Conservation (phyloP, 306 rosid species). For the Quillaja saponaria region DNA sequence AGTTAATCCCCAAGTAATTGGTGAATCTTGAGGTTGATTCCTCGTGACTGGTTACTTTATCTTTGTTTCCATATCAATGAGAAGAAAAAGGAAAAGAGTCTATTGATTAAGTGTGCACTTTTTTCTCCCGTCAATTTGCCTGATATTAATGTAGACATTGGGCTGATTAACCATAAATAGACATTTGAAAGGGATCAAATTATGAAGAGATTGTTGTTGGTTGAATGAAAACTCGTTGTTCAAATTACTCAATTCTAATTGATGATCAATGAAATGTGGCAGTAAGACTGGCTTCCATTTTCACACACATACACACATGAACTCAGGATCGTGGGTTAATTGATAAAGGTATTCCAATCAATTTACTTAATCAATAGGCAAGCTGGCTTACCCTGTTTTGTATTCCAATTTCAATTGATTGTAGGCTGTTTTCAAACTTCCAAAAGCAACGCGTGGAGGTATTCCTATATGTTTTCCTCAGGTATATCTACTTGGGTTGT, state of each 20-base stretch:
- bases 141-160: conserved; percentile 1
- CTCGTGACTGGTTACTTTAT: conserved; percentile 3
- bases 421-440: conserved; percentile 68
- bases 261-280: neutral
- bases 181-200: conserved; percentile 13
- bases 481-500: conserved; percentile 43
- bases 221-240: conserved; percentile 18
- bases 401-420: conserved; percentile 24
- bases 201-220: neutral
- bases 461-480: conserved; percentile 90
- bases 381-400: conserved; percentile 4
- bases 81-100: neutral
- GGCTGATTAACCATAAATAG: neutral
- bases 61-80: conserved; percentile 12
- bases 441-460: conserved; percentile 87
- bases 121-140: neutral
- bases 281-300: conserved; percentile 17
- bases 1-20: conserved; percentile 10
- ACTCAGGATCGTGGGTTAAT: neutral
- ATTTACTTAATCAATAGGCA: conserved; percentile 25
- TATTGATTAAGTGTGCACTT: conserved; percentile 11
- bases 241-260: conserved; percentile 14
- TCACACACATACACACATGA: neutral
- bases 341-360: conserved; percentile 5
- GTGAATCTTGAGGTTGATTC: conserved; percentile 8